Evolutionary conservation across 306 rosid genomes (phyloP).

Genomic region (Elaeagnus macrophylla): DNA sequence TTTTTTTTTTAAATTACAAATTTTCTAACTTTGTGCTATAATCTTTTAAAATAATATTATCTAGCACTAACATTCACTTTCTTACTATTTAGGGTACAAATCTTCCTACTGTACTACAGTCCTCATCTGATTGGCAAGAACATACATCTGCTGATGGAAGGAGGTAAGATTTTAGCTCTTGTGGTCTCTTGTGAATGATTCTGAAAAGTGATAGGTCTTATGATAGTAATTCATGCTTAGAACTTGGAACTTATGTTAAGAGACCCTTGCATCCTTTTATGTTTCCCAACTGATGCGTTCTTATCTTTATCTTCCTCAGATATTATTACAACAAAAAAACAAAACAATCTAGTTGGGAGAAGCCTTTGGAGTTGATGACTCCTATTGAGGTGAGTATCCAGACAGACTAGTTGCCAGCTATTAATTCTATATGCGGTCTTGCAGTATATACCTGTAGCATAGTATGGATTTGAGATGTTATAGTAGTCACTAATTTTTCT

Average conservation of each 20-base stretch:
- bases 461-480: constrained; percentile 21
- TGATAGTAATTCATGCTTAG: no score
- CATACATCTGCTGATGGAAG: constrained; percentile 83
- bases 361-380: constrained; percentile 91
- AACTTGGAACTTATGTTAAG: no score
- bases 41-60: no score
- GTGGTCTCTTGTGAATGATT: background rate
- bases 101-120: constrained; percentile 38
- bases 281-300: background rate
- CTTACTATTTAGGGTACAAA: constrained; percentile 37
- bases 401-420: constrained; percentile 9
- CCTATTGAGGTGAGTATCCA: constrained; percentile 79
- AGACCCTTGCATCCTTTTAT: background rate
- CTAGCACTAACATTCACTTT: constrained; percentile 8
- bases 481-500: constrained; percentile 18
- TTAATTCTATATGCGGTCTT: constrained; percentile 16
- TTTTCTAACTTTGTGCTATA: no score
- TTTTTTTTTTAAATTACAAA: no score
- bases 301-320: constrained; percentile 26
- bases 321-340: constrained; percentile 91
- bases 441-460: background rate
- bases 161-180: constrained; percentile 42
- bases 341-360: constrained; percentile 94
- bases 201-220: background rate
- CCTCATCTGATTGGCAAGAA: constrained; percentile 95